Evolutionary conservation across 108 stramenopile genomes (phyloP), one percentile per base, ranked within the genome.

Genomic region (Pelagomonas calceolata): DNA sequence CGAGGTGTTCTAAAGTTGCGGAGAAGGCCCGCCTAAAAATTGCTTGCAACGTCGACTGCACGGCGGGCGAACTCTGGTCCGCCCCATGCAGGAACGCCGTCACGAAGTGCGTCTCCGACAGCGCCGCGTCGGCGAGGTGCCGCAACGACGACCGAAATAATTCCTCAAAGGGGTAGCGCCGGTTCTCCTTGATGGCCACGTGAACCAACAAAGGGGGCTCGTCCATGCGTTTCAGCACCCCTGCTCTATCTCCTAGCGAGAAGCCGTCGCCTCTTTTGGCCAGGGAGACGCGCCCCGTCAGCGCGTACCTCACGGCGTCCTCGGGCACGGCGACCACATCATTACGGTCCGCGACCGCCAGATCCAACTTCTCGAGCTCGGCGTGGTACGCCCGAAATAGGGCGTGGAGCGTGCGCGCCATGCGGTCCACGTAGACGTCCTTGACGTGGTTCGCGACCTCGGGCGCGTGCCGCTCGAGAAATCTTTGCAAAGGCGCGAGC

Each of bases 301-400:
- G 89, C 12, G 90, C 79, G 85, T 89, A 89, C 69, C 92, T 77
- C 32, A 95, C 70, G 31, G 89, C 85, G 30, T 86, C 83, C 84
- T 95, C 94, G 67, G 97, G 95, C 7, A 96, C 90, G 18, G 91
- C 95, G 76, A 99, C 91, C 66, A 96, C 81, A 78, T 99, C 97
- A 30, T 91, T 84, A 68, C 93, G 81, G 0, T 84, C 88, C 18
- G 97, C 93, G 60, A 92, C 80, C 69, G 85, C 88, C 12, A 86
- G 67, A 76, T 97, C 95, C 64, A 95, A 79, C 67, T 90, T 90
- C 34, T 86, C 74, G n/a, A 99, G 84, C 74, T 95, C 94, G 29
- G 89, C 88, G 66, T 92, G 88, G 80, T 99, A 99, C 21, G 94
- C 93, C 34, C 92, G 86, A 80, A 99, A 98, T 36, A 98, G 80